A percentile compares a stretch with the other conserved stretches of the same genome.
Conservation (phyloP, 106 monocot species). For the Hemerocallis citrina region DNA sequence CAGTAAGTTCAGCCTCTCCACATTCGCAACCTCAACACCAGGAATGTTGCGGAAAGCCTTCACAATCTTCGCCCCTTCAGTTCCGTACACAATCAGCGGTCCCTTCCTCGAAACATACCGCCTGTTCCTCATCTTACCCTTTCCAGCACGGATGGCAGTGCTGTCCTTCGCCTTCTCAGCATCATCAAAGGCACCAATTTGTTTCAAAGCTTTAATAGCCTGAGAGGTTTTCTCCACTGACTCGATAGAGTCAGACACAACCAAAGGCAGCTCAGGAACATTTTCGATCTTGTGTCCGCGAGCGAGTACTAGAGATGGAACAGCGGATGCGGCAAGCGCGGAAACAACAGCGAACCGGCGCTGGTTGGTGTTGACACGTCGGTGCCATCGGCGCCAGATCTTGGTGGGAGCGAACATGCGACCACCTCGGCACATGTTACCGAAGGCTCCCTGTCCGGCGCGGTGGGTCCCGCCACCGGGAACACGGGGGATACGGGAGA, state of each 20-base stretch:
- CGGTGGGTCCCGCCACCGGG: slow-evolving; percentile 78
- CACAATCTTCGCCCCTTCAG: slow-evolving; percentile 65
- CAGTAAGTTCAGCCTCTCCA: slow-evolving; percentile 62
- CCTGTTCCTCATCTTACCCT: slow-evolving; percentile 77
- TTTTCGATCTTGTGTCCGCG: slow-evolving; percentile 49
- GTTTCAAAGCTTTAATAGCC: slow-evolving; percentile 57
- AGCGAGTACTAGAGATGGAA: slow-evolving; percentile 42
- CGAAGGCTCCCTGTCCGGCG: slow-evolving; percentile 60
- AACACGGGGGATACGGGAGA: slow-evolving; percentile 71
- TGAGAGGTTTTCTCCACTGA: slow-evolving; percentile 52
- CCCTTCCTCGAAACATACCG: slow-evolving; percentile 58
- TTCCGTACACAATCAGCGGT: slow-evolving; percentile 69
- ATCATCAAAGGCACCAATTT: slow-evolving; percentile 55
- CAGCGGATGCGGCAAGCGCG: slow-evolving; percentile 40
- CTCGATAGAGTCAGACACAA: slow-evolving; percentile 51
- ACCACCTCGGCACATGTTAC: slow-evolving; percentile 55
- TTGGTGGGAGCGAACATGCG: slow-evolving; percentile 84
- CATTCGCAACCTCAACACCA: slow-evolving; percentile 66
- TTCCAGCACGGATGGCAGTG: slow-evolving; percentile 48
- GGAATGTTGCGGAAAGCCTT: slow-evolving; percentile 82
- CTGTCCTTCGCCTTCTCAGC: slow-evolving; percentile 72
- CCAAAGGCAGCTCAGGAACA: slow-evolving; percentile 53
- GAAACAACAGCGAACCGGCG: slow-evolving; percentile 37
- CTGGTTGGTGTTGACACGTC: slow-evolving; percentile 31
- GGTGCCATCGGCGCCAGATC: slow-evolving; percentile 69